phyloP scores from a whole-genome alignment of 1,139 yeast species.

The Zygosaccharomyces sapae region DNA sequence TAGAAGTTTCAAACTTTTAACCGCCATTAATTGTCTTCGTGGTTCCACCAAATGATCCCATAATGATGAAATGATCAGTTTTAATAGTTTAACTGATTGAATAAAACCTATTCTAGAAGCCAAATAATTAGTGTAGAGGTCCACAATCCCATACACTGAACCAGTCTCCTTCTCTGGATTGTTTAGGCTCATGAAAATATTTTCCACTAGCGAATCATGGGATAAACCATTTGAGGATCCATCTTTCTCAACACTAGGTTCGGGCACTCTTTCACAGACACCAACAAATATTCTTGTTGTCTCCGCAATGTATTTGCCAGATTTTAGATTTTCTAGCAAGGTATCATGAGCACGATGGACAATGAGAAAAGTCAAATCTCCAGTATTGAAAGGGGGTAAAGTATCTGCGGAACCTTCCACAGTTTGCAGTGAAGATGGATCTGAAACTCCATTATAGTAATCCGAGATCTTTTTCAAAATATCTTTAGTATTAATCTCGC shows the following conservation, averaged over 20 bases:
- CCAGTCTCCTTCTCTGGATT: constrained; percentile 34
- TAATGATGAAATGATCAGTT: constrained; percentile 33
- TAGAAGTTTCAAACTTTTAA: constrained; percentile 25
- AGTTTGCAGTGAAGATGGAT: constrained; percentile 14
- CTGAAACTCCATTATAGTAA: constrained; percentile 35
- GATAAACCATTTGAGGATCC: constrained; percentile 27
- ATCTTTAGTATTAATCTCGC: constrained; percentile 20
- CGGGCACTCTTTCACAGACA: constrained; percentile 48
- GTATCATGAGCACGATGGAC: constrained; percentile 39
- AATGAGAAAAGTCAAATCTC: constrained; percentile 44
- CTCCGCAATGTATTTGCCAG: constrained; percentile 25
- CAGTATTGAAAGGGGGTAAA: constrained; percentile 43
- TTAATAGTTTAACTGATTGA: constrained; percentile 28
- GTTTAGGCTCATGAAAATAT: constrained; percentile 32
- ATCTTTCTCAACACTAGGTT: constrained; percentile 25
- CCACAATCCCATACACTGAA: constrained; percentile 46
- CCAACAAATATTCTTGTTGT: constrained; percentile 43
- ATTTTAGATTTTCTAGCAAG: constrained; percentile 34
- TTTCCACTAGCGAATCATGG: constrained; percentile 36
- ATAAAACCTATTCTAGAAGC: constrained; percentile 20
- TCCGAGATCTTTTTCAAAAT: constrained; percentile 33
- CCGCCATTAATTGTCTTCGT: constrained; percentile 32
- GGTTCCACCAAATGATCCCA: constrained; percentile 44
- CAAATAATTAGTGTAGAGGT: constrained; percentile 40
- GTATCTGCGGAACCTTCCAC: constrained; percentile 18